Evolutionary conservation across 164 flowering plant genomes (phyloP).

Genomic region (Nymphaea thermarum): DNA sequence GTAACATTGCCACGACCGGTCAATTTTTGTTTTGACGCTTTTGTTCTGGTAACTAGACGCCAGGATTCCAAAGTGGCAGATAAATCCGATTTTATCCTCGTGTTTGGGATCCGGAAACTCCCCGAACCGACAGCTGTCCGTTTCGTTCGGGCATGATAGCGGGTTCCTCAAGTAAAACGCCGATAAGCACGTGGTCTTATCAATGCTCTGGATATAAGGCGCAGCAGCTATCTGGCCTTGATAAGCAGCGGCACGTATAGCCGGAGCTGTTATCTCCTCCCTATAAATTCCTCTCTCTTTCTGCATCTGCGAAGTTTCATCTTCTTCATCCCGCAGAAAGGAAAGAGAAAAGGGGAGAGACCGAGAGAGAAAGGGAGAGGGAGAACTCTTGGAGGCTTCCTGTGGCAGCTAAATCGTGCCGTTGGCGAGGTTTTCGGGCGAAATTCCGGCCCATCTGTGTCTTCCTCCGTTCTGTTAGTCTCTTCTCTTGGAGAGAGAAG

Average conservation of each 20-base stretch:
- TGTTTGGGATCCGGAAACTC: neutral
- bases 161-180: neutral
- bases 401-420: too few species aligned
- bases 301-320: neutral
- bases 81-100: neutral
- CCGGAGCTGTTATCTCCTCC: neutral
- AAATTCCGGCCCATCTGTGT: neutral
- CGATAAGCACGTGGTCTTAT: neutral
- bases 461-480: neutral
- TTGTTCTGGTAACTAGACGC: too few species aligned
- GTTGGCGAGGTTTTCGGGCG: neutral
- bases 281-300: neutral
- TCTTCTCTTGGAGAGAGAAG: neutral
- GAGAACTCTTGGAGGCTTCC: too few species aligned
- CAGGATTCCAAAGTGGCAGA: too few species aligned
- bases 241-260: neutral
- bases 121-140: neutral
- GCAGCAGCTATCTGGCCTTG: neutral
- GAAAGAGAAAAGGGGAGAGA: neutral
- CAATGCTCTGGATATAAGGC: neutral
- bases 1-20: too few species aligned
- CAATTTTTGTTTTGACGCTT: too few species aligned
- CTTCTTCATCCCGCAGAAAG: neutral
- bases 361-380: neutral
- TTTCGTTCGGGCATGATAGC: neutral